Percentiles rank a stretch among this genome's conserved stretches.
These are phyloP conservation scores for Fragaria nilgerrensis DNA, from an alignment of 306 rosid genomes.

Conservation along the genomic window DNA sequence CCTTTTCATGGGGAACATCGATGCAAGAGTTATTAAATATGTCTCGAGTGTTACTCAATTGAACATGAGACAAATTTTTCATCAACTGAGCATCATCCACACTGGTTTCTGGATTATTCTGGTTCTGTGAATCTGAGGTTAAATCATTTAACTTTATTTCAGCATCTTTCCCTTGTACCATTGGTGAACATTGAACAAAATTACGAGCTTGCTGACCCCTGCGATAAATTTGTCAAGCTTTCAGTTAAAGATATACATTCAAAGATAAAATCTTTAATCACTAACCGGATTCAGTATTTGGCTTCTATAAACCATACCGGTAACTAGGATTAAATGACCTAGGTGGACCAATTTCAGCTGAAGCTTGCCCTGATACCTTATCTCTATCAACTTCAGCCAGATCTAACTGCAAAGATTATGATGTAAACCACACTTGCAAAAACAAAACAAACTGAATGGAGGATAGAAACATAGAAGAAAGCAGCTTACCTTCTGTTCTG, in stretches of 20 bases:
- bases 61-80: slow-evolving; percentile 16
- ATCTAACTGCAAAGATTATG: slow-evolving; percentile 63
- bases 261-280: background rate
- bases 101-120: slow-evolving; percentile 20
- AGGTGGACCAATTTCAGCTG: slow-evolving; percentile 46
- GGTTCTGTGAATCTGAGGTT: slow-evolving; percentile 34
- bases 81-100: slow-evolving; percentile 23
- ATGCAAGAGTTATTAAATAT: slow-evolving; percentile 31
- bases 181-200: slow-evolving; percentile 30
- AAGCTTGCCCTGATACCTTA: slow-evolving; percentile 84
- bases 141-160: slow-evolving; percentile 31
- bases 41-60: slow-evolving; percentile 13
- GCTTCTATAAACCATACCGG: slow-evolving; percentile 42
- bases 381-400: slow-evolving; percentile 68
- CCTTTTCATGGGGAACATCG: slow-evolving; percentile 31
- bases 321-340: slow-evolving; percentile 33
- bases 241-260: slow-evolving; percentile 13
- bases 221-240: slow-evolving; percentile 35
- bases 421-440: slow-evolving; percentile 20
- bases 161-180: slow-evolving; percentile 43
- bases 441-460: slow-evolving; percentile 16
- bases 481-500: slow-evolving; percentile 65
- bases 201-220: slow-evolving; percentile 39
- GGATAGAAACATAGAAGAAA: slow-evolving; percentile 17
- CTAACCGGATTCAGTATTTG: slow-evolving; percentile 13